phyloP scores from a whole-genome alignment of 225 moss, liverwort and hornwort species.

The Thuidium tamariscinum region DNA sequence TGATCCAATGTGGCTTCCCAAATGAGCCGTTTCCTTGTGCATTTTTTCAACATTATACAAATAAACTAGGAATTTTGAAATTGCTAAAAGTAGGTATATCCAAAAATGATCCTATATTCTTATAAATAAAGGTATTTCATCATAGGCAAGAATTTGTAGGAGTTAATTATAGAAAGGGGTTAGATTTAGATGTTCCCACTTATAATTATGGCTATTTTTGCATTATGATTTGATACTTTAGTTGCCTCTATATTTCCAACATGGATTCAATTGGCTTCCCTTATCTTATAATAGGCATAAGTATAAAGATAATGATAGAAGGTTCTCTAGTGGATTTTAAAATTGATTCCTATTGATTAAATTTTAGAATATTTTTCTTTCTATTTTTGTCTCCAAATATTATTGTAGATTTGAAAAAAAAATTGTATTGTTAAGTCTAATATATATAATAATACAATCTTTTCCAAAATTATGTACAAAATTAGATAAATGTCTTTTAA shows the following conservation, averaged over 20 bases:
- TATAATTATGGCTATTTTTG: neutral
- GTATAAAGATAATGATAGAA: neutral
- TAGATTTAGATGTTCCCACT: rapidly evolving
- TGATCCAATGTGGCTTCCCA: too few relatives aligned
- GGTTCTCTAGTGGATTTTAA: neutral
- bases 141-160: neutral
- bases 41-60: neutral
- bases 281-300: too few relatives aligned
- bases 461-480: neutral
- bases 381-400: neutral
- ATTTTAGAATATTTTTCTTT: too few relatives aligned
- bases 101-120: rapidly evolving
- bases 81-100: neutral
- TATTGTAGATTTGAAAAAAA: neutral
- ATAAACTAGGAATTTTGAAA: neutral
- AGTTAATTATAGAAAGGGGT: neutral
- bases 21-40: too few relatives aligned
- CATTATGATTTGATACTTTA: neutral
- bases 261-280: rapidly evolving
- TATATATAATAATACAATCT: neutral
- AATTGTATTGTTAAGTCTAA: neutral
- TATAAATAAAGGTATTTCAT: too few relatives aligned
- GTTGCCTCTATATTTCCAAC: rapidly evolving
- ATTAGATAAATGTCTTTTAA: neutral
- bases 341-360: neutral